Evolutionary conservation across 345 rosid genomes (phyloP).

Genomic region (Excoecaria cochinchinensis): DNA sequence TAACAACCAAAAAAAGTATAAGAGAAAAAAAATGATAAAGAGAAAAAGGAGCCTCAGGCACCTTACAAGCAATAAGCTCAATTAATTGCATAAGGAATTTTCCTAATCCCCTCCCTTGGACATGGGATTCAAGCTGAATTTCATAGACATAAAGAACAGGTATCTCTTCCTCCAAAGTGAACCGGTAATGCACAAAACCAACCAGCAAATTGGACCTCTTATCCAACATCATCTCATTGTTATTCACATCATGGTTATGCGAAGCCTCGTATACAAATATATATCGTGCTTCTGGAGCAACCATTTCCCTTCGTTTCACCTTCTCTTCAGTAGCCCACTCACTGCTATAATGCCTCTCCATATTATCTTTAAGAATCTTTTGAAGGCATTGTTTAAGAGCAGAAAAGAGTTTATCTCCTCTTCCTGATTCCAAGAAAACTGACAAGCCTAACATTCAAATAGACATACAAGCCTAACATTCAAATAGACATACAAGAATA

Average conservation of each 20-base stretch:
- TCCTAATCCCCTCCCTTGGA: slow-evolving; percentile 81
- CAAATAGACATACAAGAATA: not conserved
- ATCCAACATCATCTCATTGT: slow-evolving; percentile 17
- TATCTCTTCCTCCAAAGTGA: slow-evolving; percentile 76
- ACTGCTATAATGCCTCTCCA: slow-evolving; percentile 67
- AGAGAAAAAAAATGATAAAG: not conserved
- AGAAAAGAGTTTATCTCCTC: slow-evolving; percentile 66
- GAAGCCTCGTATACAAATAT: slow-evolving; percentile 46
- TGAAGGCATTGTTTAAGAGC: slow-evolving; percentile 51
- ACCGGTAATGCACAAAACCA: slow-evolving; percentile 81
- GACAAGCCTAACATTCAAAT: slow-evolving; percentile 48
- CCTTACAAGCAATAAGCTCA: slow-evolving; percentile 86
- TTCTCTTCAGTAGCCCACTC: slow-evolving; percentile 80
- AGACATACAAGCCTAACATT: not conserved
- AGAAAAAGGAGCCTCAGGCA: slow-evolving; percentile 14
- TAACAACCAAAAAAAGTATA: no score
- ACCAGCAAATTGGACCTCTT: slow-evolving; percentile 29
- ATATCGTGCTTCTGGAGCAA: slow-evolving; percentile 67
- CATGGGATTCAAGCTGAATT: slow-evolving; percentile 62
- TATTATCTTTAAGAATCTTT: slow-evolving; percentile 66
- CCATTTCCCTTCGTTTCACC: slow-evolving; percentile 78
- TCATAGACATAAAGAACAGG: slow-evolving; percentile 89
- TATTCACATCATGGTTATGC: slow-evolving; percentile 16
- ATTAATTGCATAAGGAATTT: slow-evolving; percentile 78
- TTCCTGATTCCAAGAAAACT: slow-evolving; percentile 55